Conservation (phyloP, 2,329 filamentous ascomycete genomes). For the Cyphellophora europaea region DNA sequence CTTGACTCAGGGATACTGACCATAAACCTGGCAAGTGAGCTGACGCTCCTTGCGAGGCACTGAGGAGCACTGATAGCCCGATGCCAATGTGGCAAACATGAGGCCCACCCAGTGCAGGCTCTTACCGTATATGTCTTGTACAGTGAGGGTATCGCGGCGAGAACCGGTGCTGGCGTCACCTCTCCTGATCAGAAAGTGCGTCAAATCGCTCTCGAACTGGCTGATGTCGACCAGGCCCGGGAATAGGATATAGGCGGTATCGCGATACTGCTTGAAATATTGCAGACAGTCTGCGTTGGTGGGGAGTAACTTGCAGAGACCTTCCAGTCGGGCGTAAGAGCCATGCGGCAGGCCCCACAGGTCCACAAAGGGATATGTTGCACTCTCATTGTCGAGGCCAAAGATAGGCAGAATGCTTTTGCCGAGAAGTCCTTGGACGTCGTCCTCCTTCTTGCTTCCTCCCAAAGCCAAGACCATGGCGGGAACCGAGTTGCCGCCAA, state of each 20-base stretch:
- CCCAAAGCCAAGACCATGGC: slow-evolving; percentile 48
- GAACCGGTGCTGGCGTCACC: slow-evolving; percentile 11
- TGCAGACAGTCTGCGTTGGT: slow-evolving; percentile 47
- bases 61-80: slow-evolving; percentile 50
- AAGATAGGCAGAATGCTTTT: slow-evolving; percentile 52
- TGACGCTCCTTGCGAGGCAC: slow-evolving; percentile 49
- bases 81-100: slow-evolving; percentile 51
- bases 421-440: slow-evolving; percentile 44
- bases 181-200: slow-evolving; percentile 43
- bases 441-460: slow-evolving; percentile 31
- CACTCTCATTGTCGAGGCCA: slow-evolving; percentile 53
- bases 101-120: slow-evolving; percentile 49
- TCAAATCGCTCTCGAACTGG: slow-evolving; percentile 44
- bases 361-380: slow-evolving; percentile 56
- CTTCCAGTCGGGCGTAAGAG: slow-evolving; percentile 44
- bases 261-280: slow-evolving; percentile 36
- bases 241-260: slow-evolving; percentile 49
- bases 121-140: slow-evolving; percentile 47
- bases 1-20: slow-evolving; percentile 28
- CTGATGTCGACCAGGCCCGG: slow-evolving; percentile 49
- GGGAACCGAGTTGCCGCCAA: slow-evolving; percentile 52
- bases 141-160: slow-evolving; percentile 29
- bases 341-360: slow-evolving; percentile 51
- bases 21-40: slow-evolving; percentile 53
- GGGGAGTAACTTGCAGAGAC: slow-evolving; percentile 49